Evolutionary conservation across 2,329 filamentous ascomycete genomes (phyloP), one percentile per base, ranked within the genome.

Genomic region (Hypoxylon sp.): DNA sequence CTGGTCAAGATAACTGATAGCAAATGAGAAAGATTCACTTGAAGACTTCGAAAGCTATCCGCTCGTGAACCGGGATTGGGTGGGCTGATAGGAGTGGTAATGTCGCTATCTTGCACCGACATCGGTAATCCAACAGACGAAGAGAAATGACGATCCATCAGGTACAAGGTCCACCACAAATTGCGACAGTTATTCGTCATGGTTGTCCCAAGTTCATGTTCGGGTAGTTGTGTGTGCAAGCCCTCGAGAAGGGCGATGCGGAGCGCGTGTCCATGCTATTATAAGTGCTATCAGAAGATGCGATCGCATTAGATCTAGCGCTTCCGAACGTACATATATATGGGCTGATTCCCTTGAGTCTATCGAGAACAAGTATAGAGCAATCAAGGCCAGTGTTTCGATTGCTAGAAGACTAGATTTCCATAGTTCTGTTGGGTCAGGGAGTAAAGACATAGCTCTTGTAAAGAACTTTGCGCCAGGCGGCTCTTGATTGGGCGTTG

Each of bases 141-240:
- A 0, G 70, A 74, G 25, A 75, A 70, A 15, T 75, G 69, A 0
- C 69, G 63, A 17, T 75, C 72, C 63, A 73, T 70, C 12, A 71
- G 71, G 29, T 74, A 75, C 3, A 73, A 40, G 0, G 71, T 72
- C 71, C 73, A 73, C 73, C 73, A 76, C 2, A 75, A 55, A 46
- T 69, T 67, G 1, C 71, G 69, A 30, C 70, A 74, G 0, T 64
- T 62, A 0, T 59, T 54, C 0, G 73, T 64, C 0, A 67, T 71
- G 9, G 64, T 63, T 4, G 48, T 27, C 0, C 69, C 69, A 0
- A 75, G 63, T 17, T 69, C 69, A 2, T 64, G 60, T 17, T 73
- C 71, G 0, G 72, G 71, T 0, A 75, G 62, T 13, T 73, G 66
- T 0, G 72, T 74, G 25, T 75, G 73, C 3, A 75, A 17, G 0